Percentiles rank a stretch among this genome's conserved stretches.
These are phyloP conservation scores for Suhomyces bolitotheri DNA, from an alignment of 1,139 yeast genomes.

Conservation along the genomic window DNA sequence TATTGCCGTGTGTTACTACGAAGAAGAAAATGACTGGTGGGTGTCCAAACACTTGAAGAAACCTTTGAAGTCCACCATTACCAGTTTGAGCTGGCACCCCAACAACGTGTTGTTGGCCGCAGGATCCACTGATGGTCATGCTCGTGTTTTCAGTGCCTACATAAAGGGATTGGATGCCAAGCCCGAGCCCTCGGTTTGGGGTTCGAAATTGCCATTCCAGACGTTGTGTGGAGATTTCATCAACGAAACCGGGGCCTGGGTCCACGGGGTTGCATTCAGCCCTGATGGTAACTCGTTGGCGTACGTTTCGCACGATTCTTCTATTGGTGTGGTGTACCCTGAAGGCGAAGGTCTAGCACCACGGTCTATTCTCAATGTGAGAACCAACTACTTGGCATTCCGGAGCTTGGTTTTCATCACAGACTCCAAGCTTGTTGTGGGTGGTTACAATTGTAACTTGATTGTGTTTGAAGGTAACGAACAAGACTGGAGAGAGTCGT, in stretches of 20 bases:
- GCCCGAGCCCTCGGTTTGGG: constrained; percentile 88
- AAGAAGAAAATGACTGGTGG: constrained; percentile 99
- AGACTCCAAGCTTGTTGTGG: constrained; percentile 72
- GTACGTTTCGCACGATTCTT: constrained; percentile 76
- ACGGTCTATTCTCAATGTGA: constrained; percentile 43
- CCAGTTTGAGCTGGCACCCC: constrained; percentile 91
- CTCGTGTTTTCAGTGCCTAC: constrained; percentile 89
- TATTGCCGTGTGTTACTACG: constrained; percentile 94
- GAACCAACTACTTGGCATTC: constrained; percentile 83
- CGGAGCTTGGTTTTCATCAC: constrained; percentile 68
- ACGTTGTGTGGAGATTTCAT: constrained; percentile 86
- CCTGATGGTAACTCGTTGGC: constrained; percentile 79
- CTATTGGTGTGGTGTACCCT: constrained; percentile 76
- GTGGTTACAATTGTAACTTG: constrained; percentile 93
- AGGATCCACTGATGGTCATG: constrained; percentile 95
- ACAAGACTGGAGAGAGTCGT: constrained; percentile 65
- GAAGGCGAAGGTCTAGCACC: constrained; percentile 64
- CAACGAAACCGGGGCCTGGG: constrained; percentile 82
- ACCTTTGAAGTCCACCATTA: constrained; percentile 85
- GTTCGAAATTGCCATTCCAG: constrained; percentile 92
- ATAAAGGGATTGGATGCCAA: constrained; percentile 86
- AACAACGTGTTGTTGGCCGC: constrained; percentile 85
- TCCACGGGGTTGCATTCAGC: constrained; percentile 86
- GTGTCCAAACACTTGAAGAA: constrained; percentile 94
- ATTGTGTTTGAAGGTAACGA: constrained; percentile 75